phyloP scores from a whole-genome alignment of 2,329 filamentous ascomycete species.

The Cryphonectria parasitica region DNA sequence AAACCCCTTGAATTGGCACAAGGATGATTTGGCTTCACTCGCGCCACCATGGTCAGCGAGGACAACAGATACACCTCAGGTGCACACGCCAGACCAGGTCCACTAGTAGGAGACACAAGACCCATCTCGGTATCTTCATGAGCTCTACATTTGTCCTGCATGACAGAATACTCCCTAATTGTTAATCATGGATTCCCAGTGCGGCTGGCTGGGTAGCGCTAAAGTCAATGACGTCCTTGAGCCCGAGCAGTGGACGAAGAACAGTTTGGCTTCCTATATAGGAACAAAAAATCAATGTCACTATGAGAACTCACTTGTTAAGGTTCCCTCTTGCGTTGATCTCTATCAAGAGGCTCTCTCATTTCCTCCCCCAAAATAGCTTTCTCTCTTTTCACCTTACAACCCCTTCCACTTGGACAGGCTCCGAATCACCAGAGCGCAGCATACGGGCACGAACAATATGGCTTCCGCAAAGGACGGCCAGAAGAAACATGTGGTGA shows the following conservation, averaged over 20 bases:
- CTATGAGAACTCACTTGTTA: background rate
- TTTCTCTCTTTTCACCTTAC: background rate
- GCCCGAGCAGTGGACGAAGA: background rate
- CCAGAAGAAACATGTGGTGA: conserved; percentile 56
- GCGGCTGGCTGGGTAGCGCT: conserved; percentile 2
- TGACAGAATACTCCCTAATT: background rate
- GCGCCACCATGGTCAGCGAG: background rate
- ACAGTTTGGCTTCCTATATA: background rate
- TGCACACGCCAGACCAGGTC: background rate
- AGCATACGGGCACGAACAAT: background rate
- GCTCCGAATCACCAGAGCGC: background rate
- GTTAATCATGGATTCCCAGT: background rate
- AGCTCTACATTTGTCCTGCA: background rate
- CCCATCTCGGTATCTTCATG: background rate
- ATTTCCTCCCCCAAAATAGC: background rate
- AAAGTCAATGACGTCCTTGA: conserved; percentile 25
- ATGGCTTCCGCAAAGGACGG: conserved; percentile 21
- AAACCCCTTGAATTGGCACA: background rate
- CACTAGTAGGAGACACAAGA: background rate
- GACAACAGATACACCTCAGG: background rate
- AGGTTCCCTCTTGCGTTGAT: background rate
- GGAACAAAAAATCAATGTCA: background rate
- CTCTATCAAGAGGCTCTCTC: background rate
- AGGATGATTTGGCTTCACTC: background rate
- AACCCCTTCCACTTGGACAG: background rate